Conservation (phyloP, 805 yeast species). For the Starmera amethionina region DNA sequence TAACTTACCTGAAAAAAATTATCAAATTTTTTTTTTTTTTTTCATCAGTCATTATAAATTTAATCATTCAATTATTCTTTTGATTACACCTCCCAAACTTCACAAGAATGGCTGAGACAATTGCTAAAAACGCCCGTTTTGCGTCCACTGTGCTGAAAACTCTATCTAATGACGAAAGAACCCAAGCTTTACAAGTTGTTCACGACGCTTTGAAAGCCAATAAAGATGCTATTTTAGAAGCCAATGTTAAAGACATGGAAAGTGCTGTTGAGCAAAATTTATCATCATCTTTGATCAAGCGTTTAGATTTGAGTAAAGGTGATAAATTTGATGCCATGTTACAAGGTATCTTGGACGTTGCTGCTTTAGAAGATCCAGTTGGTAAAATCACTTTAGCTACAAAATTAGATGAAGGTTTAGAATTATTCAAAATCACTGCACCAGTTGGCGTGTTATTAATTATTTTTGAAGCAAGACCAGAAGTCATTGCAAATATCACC, state of each 20-base stretch:
- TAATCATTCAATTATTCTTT: too few relatives aligned
- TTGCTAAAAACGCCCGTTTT: conserved; percentile 72
- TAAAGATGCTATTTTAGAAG: conserved; percentile 55
- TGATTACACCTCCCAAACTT: too few relatives aligned
- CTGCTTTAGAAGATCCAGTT: conserved; percentile 81
- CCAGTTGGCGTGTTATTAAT: conserved; percentile 92
- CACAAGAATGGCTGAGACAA: conserved; percentile 43
- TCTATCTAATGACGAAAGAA: conserved; percentile 60
- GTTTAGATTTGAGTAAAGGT: conserved; percentile 72
- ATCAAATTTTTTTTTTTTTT: too few relatives aligned
- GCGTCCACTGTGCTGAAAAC: conserved; percentile 83
- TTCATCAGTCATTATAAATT: too few relatives aligned
- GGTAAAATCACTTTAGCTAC: conserved; percentile 81
- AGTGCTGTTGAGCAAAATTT: conserved; percentile 54
- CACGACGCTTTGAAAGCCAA: conserved; percentile 54
- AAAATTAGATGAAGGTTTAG: conserved; percentile 83
- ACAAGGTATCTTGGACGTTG: conserved; percentile 89
- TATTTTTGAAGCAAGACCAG: conserved; percentile 95
- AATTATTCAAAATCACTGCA: conserved; percentile 72
- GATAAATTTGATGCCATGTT: conserved; percentile 92
- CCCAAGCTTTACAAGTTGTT: conserved; percentile 60
- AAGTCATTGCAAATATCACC: conserved; percentile 95
- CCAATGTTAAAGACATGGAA: conserved; percentile 68
- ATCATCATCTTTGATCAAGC: conserved; percentile 63
- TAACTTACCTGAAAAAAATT: too few relatives aligned